Percentiles rank a stretch among this genome's conserved stretches.
Evolutionary conservation across 2,329 filamentous ascomycete genomes (phyloP).

Genomic region (Aspergillus pseudonomiae): DNA sequence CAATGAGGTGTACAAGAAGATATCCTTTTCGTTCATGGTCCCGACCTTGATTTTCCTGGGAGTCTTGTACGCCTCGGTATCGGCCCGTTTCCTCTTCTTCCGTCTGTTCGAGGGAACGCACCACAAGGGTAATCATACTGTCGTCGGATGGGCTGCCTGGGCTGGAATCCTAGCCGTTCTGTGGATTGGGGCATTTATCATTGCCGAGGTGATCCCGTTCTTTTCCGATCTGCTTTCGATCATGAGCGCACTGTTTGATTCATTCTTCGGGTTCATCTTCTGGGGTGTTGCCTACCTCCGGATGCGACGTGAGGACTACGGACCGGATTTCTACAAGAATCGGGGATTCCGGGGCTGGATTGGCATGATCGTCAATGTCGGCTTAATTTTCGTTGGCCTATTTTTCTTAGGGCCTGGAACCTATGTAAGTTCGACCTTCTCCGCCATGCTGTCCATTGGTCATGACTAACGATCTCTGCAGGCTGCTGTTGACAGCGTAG

Average conservation of each 20-base stretch:
- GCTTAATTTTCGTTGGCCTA: conserved; percentile 74
- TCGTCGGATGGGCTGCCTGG: conserved; percentile 81
- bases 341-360: conserved; percentile 48
- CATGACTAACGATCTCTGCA: conserved; percentile 22
- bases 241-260: conserved; percentile 78
- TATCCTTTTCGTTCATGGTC: conserved; percentile 93
- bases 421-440: conserved; percentile 55
- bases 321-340: conserved; percentile 43
- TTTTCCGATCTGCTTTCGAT: conserved; percentile 70
- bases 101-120: conserved; percentile 77
- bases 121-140: conserved; percentile 79
- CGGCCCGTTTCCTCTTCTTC: conserved; percentile 89
- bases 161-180: conserved; percentile 63
- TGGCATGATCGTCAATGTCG: conserved; percentile 63
- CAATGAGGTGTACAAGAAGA: conserved; percentile 76
- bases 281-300: conserved; percentile 57
- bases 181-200: conserved; percentile 90
- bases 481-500: conserved; percentile 50
- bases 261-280: conserved; percentile 83
- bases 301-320: conserved; percentile 46
- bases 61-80: conserved; percentile 87
- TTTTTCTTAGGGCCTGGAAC: conserved; percentile 82
- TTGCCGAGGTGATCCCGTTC: conserved; percentile 91
- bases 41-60: conserved; percentile 92
- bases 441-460: conserved; percentile 42